phyloP scores from a whole-genome alignment of 148 eudicot genomes.

The Rhododendron griersonianum region DNA sequence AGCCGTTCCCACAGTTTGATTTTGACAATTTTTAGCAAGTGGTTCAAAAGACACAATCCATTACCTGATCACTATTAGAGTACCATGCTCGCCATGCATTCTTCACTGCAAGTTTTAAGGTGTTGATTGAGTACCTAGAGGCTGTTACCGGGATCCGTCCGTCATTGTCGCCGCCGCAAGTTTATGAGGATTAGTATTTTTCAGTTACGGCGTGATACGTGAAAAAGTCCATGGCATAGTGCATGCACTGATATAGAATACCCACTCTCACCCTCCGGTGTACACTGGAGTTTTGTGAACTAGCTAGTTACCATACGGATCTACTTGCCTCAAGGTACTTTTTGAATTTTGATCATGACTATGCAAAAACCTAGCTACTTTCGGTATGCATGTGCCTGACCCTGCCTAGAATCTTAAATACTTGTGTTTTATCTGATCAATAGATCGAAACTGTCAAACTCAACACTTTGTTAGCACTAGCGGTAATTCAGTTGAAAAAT shows the following conservation, averaged over 20 bases:
- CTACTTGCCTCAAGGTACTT: not conserved
- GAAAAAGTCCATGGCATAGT: not conserved
- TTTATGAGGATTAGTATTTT: not conserved
- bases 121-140: constrained; percentile 15
- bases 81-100: constrained; percentile 25
- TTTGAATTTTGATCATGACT: not conserved
- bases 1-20: not conserved
- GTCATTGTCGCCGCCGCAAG: constrained; percentile 23
- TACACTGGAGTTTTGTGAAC: not conserved
- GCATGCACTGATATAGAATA: not conserved
- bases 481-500: not conserved
- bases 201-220: not conserved
- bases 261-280: not conserved
- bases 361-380: not conserved
- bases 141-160: constrained; percentile 11
- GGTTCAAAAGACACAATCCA: too few species aligned
- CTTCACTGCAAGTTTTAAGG: constrained; percentile 13
- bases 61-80: constrained; percentile 15
- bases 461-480: not conserved
- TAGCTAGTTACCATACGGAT: not conserved
- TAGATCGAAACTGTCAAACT: not conserved
- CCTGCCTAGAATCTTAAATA: not conserved
- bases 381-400: too few species aligned
- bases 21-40: not conserved
- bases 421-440: not conserved